Conservation (phyloP, 257 asterid species). For the Jacaranda copaia region DNA sequence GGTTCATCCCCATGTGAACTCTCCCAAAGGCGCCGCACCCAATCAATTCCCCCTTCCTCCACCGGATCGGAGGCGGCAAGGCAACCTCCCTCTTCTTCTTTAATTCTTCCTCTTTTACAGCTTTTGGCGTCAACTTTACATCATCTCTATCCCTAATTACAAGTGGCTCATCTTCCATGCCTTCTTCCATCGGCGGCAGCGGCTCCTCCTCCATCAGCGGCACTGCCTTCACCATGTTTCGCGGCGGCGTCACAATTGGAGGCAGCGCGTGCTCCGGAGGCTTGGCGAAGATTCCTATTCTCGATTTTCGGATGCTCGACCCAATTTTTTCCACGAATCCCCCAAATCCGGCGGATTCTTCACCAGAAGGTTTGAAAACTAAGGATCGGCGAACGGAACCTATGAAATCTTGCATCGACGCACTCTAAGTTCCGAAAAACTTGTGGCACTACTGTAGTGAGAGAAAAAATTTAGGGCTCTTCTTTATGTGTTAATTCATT, state of each 20-base stretch:
- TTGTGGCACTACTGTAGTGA: constrained; percentile 27
- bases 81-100: constrained; percentile 42
- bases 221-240: constrained; percentile 42
- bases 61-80: constrained; percentile 70
- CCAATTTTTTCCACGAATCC: constrained; percentile 97
- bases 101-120: constrained; percentile 37
- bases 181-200: constrained; percentile 64
- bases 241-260: constrained; percentile 49
- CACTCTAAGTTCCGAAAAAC: not conserved
- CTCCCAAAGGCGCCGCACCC: constrained; percentile 99
- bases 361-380: constrained; percentile 79
- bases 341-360: constrained; percentile 70
- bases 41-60: constrained; percentile 83
- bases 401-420: constrained; percentile 84
- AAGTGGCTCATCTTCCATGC: constrained; percentile 50
- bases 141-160: constrained; percentile 59
- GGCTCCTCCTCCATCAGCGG: constrained; percentile 51
- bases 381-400: constrained; percentile 97
- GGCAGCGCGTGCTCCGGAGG: constrained; percentile 75
- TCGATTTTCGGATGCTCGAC: constrained; percentile 85
- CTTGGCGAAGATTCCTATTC: constrained; percentile 81
- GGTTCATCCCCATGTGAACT: constrained; percentile 98
- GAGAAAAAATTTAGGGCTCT: constrained; percentile 45
- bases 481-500: constrained; percentile 44
- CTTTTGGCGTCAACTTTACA: constrained; percentile 38